Evolutionary conservation across 2,329 filamentous ascomycete genomes (phyloP), one percentile per base, ranked within the genome.

Genomic region (Chlorencoelia australis): DNA sequence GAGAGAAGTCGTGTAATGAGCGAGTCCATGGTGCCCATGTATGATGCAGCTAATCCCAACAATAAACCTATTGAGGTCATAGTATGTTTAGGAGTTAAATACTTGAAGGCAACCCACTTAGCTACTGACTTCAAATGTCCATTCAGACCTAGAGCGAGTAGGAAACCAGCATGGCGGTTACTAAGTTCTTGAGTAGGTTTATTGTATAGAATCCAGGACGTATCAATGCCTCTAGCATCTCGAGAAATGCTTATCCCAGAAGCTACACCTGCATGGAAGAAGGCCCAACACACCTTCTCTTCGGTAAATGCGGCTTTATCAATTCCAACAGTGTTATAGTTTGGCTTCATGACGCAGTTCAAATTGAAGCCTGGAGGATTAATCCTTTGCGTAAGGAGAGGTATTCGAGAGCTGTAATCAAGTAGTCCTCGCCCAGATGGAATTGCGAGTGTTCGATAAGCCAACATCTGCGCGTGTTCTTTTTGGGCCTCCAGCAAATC

Each of bases 41-140:
- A 94, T 1, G 91, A 96, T 17, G 85, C 91, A 7, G 91, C 88
- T 13, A 98, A 68, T 1, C 91, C 91, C 1, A 98, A 68, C 3
- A 98, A 69, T n/a, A 98, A 67, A 7, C 91, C 91, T 37, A 98
- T 89, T 1, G 91, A 96, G 16, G 91, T 96, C 91, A 98, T 98
- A 17, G 88, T 94, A 59, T 98, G 93, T 54, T 98, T 98, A 1
- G 91, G 89, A 0, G 91, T 98, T n/a, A 98, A 67, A 50, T 98
- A 98, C 55, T 95, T 96, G 71, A 96, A 98, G 7, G 88, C 89
- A 28, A 98, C 81, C 89, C 91, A 98, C 64, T 96, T 96, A 3
- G 91, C 91, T 18, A 98, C 73, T 6, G 78, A 82, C 49, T 85
- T 91, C n/a, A 98, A 66, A 61, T 98, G 93, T 0, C 91, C 93